A percentile compares a stretch with the other conserved stretches of the same genome.
Evolutionary conservation across 2,329 filamentous ascomycete genomes (phyloP).

Genomic region (Fusarium illudens): DNA sequence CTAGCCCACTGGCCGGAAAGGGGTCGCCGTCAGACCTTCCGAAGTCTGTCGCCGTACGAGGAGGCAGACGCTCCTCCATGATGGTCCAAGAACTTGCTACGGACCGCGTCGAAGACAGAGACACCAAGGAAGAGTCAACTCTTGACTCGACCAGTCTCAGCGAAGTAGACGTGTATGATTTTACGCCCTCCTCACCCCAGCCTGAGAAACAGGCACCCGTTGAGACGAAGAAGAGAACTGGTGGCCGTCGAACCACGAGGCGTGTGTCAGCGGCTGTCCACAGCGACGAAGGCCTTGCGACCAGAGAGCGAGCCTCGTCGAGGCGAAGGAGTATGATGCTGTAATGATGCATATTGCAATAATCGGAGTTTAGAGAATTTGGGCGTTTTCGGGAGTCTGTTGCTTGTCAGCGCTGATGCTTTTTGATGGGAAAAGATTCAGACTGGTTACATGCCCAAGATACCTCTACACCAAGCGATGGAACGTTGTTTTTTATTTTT

Average conservation of each 20-base stretch:
- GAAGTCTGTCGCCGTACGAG: conserved; percentile 49
- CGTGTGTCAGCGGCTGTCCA: conserved; percentile 52
- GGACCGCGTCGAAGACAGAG: conserved; percentile 17
- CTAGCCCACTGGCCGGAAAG: conserved; percentile 56
- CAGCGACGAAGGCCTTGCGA: conserved; percentile 46
- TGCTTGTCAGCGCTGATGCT: conserved; percentile 37
- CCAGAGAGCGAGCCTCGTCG: conserved; percentile 46
- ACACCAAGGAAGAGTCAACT: conserved; percentile 20
- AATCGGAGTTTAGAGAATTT: conserved; percentile 35
- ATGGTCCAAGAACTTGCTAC: conserved; percentile 25
- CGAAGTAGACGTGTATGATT: conserved; percentile 63
- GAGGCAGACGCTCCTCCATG: conserved; percentile 53
- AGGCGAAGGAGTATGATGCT: conserved; percentile 69
- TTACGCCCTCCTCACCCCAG: conserved; percentile 58
- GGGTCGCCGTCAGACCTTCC: conserved; percentile 44
- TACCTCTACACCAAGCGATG: conserved; percentile 48
- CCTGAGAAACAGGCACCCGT: conserved; percentile 43
- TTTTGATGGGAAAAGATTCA: conserved; percentile 40
- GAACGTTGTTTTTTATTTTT: conserved; percentile 38
- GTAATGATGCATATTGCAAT: conserved; percentile 48
- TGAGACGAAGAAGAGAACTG: conserved; percentile 36
- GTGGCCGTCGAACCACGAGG: conserved; percentile 48
- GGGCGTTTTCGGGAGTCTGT: conserved; percentile 42
- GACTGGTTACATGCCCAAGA: conserved; percentile 45
- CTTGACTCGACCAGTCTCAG: conserved; percentile 36